Base-by-base conservation (phyloP, 2,329 filamentous ascomycete genomes). In the Botrytis aclada region DNA sequence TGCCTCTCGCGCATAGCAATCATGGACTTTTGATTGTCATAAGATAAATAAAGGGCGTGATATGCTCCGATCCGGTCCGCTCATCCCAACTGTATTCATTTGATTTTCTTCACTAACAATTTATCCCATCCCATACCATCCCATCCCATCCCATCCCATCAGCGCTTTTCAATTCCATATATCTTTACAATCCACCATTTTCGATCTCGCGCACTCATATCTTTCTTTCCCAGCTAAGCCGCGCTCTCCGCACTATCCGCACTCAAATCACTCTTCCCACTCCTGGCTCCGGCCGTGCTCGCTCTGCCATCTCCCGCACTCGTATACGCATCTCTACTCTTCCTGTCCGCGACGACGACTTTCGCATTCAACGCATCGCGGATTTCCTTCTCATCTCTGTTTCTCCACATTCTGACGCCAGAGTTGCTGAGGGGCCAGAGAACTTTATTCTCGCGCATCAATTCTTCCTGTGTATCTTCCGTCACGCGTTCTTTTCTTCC, bases 301-400 rank as follows among this genome's bases (percentile, higher is more conserved):
- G 29, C 16, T 43, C 61, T 29, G 3, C 10, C 25, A 4, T 47
- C 39, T 9, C 37, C 41, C 6, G 34, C 70, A 29, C 70, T 69
- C 25, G 63, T 54, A 20, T 12, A 67, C 9, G 18, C 37, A 41
- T 61, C 64, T 16, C 71, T 22, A 10, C 67, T 69, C 29, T 54
- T 43, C n/a, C 70, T 56, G 62, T 70, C 70, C 6, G 74, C 72
- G 18, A 77, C 75, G 1, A 78, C 69, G 14, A 80, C 79, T 72
- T 81, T 81, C 1, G 77, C 74, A 39, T 73, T 76, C 73, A 81
- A 70, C 14, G 80, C 80, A 70, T 72, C 74, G 16, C 80, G 60
- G 54, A 88, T 87, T 70, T 87, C 85, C 1, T 81, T 80, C 34
- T 84, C 80, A 43, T 80, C 83, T 51, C 83, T 83, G 5, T 80